A percentile compares a stretch with the other conserved stretches of the same genome.
These are phyloP conservation scores for Aethionema arabicum DNA, from an alignment of 345 rosid species.

Conservation along the genomic window DNA sequence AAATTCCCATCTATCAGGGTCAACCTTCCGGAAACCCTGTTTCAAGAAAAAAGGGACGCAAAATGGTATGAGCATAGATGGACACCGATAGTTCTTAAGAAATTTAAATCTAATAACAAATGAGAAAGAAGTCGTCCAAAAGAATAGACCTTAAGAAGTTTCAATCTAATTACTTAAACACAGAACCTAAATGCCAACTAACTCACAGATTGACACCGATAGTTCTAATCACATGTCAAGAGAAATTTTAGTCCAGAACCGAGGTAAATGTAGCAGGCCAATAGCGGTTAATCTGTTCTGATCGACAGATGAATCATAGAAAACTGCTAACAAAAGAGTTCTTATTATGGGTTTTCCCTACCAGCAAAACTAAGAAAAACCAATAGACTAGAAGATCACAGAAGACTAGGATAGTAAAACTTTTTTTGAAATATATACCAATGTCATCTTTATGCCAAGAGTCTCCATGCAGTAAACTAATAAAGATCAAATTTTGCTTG, in stretches of 20 bases:
- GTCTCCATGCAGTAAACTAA: neutral
- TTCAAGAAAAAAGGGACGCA: constrained; percentile 13
- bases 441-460: neutral
- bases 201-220: constrained; percentile 8
- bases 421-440: constrained; percentile 13
- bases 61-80: constrained; percentile 18
- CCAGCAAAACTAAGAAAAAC: constrained; percentile 12
- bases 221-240: constrained; percentile 4
- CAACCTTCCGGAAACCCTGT: constrained; percentile 98
- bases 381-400: neutral
- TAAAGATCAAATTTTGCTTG: neutral
- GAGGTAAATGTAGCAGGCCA: constrained; percentile 7
- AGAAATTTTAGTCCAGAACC: constrained; percentile 8
- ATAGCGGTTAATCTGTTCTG: neutral
- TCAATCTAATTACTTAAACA: constrained; percentile 7
- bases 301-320: neutral
- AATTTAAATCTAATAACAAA: no score
- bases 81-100: no score
- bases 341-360: constrained; percentile 8
- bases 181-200: constrained; percentile 1
- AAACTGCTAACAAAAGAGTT: constrained; percentile 13
- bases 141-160: constrained; percentile 1
- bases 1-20: constrained; percentile 97
- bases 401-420: neutral
- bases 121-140: constrained; percentile 2